These are phyloP conservation scores for Xylaria multiplex DNA, from an alignment of 2,329 filamentous ascomycete genomes.

Conservation along the genomic window DNA sequence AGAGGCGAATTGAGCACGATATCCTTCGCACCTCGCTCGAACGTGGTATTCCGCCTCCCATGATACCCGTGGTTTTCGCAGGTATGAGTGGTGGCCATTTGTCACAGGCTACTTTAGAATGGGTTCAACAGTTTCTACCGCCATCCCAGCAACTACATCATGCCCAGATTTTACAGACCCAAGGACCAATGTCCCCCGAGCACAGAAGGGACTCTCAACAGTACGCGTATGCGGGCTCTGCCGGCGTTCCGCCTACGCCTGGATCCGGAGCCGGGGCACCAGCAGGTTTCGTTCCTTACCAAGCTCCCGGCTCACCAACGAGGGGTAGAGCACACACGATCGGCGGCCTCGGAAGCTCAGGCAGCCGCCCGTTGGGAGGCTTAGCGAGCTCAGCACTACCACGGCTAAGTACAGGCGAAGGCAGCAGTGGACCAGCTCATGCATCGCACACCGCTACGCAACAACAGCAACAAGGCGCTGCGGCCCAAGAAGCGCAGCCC, in stretches of 20 bases:
- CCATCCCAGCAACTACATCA: conserved; percentile 60
- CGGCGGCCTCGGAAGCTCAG: conserved; percentile 52
- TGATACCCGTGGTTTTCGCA: conserved; percentile 80
- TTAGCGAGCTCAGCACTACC: conserved; percentile 54
- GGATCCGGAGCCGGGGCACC: conserved; percentile 54
- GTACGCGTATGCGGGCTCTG: conserved; percentile 55
- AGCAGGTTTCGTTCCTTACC: conserved; percentile 56
- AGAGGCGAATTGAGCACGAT: conserved; percentile 76
- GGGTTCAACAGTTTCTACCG: conserved; percentile 72
- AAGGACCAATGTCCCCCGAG: conserved; percentile 63
- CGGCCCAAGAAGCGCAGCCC: conserved; percentile 71
- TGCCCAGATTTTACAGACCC: conserved; percentile 62
- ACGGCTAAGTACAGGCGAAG: conserved; percentile 58
- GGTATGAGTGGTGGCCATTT: conserved; percentile 73
- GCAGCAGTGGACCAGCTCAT: conserved; percentile 52
- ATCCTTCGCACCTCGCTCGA: conserved; percentile 76
- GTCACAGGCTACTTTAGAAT: conserved; percentile 71
- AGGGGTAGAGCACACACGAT: conserved; percentile 63
- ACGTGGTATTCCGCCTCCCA: conserved; percentile 76
- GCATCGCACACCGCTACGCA: conserved; percentile 61
- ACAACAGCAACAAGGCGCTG: conserved; percentile 59
- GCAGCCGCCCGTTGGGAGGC: conserved; percentile 52
- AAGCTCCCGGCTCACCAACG: conserved; percentile 59
- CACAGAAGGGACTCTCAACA: conserved; percentile 63
- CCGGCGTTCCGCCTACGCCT: conserved; percentile 56